A percentile compares a stretch with the other conserved stretches of the same genome.
Evolutionary conservation across 1,139 yeast genomes (phyloP).

Genomic region (Yamadazyma friedrichii): DNA sequence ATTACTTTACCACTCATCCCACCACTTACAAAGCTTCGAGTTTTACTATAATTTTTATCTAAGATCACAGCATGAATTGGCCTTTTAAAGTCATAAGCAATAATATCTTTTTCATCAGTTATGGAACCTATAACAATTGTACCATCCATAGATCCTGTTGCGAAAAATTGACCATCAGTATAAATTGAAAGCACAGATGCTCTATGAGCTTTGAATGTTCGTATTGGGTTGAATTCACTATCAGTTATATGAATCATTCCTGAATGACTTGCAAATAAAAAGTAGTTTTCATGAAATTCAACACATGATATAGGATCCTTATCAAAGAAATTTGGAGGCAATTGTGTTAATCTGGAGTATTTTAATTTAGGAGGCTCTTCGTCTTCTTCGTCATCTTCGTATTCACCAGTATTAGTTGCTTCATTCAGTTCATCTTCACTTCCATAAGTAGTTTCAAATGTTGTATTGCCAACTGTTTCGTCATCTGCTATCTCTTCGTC

Average conservation of each 20-base stretch:
- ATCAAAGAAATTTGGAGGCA: conserved; percentile 66
- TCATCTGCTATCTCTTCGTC: conserved; percentile 8
- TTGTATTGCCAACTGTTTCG: conserved; percentile 17
- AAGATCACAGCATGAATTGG: conserved; percentile 88
- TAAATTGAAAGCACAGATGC: conserved; percentile 76
- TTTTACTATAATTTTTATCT: conserved; percentile 62
- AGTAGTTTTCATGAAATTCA: conserved; percentile 53
- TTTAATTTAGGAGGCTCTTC: conserved; percentile 74
- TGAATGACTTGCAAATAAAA: conserved; percentile 86
- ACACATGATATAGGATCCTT: conserved; percentile 79
- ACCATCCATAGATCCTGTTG: conserved; percentile 92
- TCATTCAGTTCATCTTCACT: conserved; percentile 9
- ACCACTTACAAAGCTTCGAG: conserved; percentile 75
- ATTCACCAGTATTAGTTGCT: not conserved
- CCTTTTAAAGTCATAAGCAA: conserved; percentile 79
- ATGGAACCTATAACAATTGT: conserved; percentile 81
- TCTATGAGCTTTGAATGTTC: conserved; percentile 80
- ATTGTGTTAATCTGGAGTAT: conserved; percentile 62
- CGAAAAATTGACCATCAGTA: conserved; percentile 72
- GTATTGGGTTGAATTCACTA: conserved; percentile 54
- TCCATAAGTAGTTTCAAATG: conserved; percentile 18
- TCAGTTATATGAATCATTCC: conserved; percentile 73
- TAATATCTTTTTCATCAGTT: conserved; percentile 58
- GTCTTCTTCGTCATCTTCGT: conserved; percentile 32
- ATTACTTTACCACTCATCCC: conserved; percentile 88